A percentile compares a stretch with the other conserved stretches of the same genome.
Evolutionary conservation across 2,329 filamentous ascomycete species (phyloP).

Genomic region (Capronia epimyces): DNA sequence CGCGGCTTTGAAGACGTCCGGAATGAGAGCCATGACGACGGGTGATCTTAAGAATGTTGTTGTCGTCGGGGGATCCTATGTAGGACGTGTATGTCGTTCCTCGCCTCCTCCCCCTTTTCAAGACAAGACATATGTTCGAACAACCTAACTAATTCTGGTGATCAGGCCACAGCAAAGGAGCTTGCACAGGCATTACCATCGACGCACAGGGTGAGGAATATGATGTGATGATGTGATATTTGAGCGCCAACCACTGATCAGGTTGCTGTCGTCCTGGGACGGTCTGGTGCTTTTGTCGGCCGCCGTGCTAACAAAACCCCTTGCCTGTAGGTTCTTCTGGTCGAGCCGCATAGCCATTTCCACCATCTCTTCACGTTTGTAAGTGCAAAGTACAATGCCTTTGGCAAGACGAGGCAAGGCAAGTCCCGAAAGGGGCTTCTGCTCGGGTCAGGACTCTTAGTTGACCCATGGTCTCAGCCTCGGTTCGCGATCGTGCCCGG

Average conservation of each 20-base stretch:
- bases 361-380: conserved; percentile 52
- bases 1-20: neutral
- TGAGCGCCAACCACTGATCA: too few species aligned
- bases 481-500: conserved; percentile 53
- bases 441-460: conserved; percentile 36
- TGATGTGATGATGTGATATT: too few species aligned
- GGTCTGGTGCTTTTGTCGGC: conserved; percentile 30
- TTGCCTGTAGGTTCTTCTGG: conserved; percentile 48
- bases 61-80: conserved; percentile 53
- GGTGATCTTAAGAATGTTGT: conserved; percentile 18
- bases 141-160: neutral
- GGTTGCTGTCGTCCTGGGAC: too few species aligned
- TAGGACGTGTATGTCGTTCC: conserved; percentile 38
- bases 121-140: too few species aligned
- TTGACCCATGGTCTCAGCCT: conserved; percentile 48
- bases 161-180: conserved; percentile 34
- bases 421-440: conserved; percentile 29
- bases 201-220: conserved; percentile 37
- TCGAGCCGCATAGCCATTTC: conserved; percentile 58
- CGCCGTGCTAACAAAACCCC: conserved; percentile 39
- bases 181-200: conserved; percentile 33
- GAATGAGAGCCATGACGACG: neutral
- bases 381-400: too few species aligned
- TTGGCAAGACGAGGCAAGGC: neutral
- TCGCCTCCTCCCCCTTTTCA: neutral